Conservation (phyloP, 441 rosid species). For the Brassica hybrid region DNA sequence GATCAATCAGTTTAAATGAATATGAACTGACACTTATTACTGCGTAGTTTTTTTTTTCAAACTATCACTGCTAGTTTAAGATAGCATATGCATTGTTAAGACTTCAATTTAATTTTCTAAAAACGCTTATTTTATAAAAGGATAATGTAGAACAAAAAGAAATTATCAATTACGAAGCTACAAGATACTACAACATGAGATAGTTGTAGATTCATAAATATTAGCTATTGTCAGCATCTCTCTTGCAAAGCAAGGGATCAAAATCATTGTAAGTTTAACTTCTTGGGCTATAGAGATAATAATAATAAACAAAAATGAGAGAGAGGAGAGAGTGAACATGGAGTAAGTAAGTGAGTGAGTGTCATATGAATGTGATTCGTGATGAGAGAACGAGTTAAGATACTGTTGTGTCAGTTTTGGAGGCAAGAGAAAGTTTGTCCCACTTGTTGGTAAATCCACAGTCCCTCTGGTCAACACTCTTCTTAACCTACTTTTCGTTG, state of each 20-base stretch:
- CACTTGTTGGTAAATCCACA: slow-evolving; percentile 48
- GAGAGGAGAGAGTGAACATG: slow-evolving; percentile 33
- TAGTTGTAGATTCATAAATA: slow-evolving; percentile 15
- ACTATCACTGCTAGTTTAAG: neutral
- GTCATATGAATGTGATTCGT: slow-evolving; percentile 35
- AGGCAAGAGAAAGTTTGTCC: slow-evolving; percentile 45
- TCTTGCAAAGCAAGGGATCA: slow-evolving; percentile 31
- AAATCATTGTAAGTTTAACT: slow-evolving; percentile 21
- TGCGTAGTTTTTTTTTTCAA: neutral
- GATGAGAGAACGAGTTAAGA: slow-evolving; percentile 41
- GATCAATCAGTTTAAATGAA: neutral
- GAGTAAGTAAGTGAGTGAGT: slow-evolving; percentile 38
- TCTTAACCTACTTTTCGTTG: slow-evolving; percentile 33
- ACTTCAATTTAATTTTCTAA: slow-evolving; percentile 3
- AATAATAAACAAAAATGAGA: neutral
- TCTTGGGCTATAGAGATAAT: neutral
- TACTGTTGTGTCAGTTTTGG: slow-evolving; percentile 45
- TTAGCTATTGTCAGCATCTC: slow-evolving; percentile 7
- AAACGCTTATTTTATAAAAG: neutral
- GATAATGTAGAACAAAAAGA: neutral
- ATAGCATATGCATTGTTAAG: neutral
- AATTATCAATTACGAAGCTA: slow-evolving; percentile 10
- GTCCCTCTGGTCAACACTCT: slow-evolving; percentile 44
- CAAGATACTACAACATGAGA: slow-evolving; percentile 16
- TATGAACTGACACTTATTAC: neutral